A percentile compares a stretch with the other conserved stretches of the same genome.
phyloP scores from a whole-genome alignment of 805 yeast genomes.

The Komagataella pastoris region DNA sequence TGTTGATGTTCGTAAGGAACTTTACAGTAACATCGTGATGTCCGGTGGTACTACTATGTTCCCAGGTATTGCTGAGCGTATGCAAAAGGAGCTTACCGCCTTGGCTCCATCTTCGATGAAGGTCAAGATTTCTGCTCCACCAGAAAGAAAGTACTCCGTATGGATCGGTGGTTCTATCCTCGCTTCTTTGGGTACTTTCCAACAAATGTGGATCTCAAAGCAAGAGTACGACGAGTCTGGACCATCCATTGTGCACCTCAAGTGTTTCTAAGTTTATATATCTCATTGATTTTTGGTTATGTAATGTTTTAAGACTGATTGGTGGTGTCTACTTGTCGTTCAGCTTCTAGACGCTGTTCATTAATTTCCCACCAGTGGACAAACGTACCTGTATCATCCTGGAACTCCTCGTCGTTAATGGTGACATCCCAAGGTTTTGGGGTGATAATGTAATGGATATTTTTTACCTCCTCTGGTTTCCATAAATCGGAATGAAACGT shows the following conservation, averaged over 20 bases:
- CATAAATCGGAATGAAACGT: constrained; percentile 31
- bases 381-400: constrained; percentile 34
- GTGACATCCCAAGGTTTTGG: constrained; percentile 50
- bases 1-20: constrained; percentile 96
- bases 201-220: constrained; percentile 99
- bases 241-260: constrained; percentile 96
- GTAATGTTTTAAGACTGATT: neutral
- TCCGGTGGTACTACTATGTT: constrained; percentile 99
- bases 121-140: constrained; percentile 98
- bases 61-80: constrained; percentile 99
- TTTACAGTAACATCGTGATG: constrained; percentile 98
- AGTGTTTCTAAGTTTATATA: constrained; percentile 56
- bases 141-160: constrained; percentile 98
- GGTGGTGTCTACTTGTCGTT: constrained; percentile 5
- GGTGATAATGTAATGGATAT: constrained; percentile 40
- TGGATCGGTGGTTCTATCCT: constrained; percentile 99
- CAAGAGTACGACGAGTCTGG: constrained; percentile 99
- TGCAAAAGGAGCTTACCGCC: constrained; percentile 99
- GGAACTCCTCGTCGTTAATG: constrained; percentile 8
- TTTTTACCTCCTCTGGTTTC: constrained; percentile 34
- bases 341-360: constrained; percentile 16
- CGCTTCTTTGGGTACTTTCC: constrained; percentile 98
- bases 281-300: neutral
- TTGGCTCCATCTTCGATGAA: constrained; percentile 99
- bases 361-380: constrained; percentile 35